Base-by-base conservation (phyloP, 2,329 filamentous ascomycete species). In the Cercospora nicotianae region DNA sequence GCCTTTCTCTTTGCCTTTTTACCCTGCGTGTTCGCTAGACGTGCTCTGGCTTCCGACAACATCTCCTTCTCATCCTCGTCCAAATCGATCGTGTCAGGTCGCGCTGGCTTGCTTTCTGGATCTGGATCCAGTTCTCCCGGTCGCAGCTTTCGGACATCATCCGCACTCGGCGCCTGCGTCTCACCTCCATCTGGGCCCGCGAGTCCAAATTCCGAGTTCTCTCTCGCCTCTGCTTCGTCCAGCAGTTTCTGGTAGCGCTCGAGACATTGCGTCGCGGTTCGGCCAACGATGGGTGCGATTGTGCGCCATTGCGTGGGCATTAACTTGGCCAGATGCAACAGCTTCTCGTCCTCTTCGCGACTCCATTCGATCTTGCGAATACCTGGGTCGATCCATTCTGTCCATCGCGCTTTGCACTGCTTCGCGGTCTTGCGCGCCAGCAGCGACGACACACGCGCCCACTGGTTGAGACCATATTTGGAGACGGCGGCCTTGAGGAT, bases 21-120 rank as follows among this genome's bases (percentile, higher is more conserved):
- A 78, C 95, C 95, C 81, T 98, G 95, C 10, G 95, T 98, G 77
- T 99, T 99, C 71, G 95, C 95, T 72, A 99, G 84, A 82, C 95
- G 93, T 65, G 95, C 95, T 78, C 95, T 92, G 73, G 95, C 95
- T 82, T 99, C 95, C 78, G 94, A 97, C 76, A 99, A 82, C 95
- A 99, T 99, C 81, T 99, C 95, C 83, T 99, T 98, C 81, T 99
- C 95, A 78, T 99, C 95, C 79, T 99, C 95, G 78, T 99, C 95
- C 75, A 99, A 89, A 80, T 99, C 95, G 78, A 99, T 95, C 5
- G 95, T 97, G 80, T 99, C 95, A 45, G 95, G 95, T 68, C 94
- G 87, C 39, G 95, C 95, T 65, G 95, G 95, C 80, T 97, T 97
- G 74, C 91, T 95, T 81, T 99, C 95, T 9, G 95, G 93, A 76